Evolutionary conservation across 2,329 filamentous ascomycete species (phyloP).

Genomic region (Fusarium tjaetaba): DNA sequence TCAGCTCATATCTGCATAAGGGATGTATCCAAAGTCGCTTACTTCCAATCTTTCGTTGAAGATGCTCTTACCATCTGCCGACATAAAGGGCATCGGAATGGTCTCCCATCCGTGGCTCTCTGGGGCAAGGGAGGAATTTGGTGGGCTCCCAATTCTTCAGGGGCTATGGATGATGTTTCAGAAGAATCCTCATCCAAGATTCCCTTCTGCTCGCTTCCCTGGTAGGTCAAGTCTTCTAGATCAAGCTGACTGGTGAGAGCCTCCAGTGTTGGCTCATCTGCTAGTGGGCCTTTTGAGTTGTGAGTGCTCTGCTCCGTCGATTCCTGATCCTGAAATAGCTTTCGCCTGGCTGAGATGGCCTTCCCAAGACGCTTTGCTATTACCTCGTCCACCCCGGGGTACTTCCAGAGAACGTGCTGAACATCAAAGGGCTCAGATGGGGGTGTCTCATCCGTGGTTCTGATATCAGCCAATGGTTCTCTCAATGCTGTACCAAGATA

Average conservation of each 20-base stretch:
- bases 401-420: not conserved
- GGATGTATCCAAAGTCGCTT: too few relatives aligned
- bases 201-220: accelerated
- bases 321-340: not conserved
- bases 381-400: not conserved
- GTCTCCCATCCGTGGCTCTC: too few relatives aligned
- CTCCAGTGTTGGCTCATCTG: too few relatives aligned
- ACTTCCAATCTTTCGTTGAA: not conserved
- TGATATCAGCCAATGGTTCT: accelerated
- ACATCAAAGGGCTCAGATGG: not conserved
- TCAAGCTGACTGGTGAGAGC: accelerated
- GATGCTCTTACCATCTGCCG: accelerated
- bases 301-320: not conserved
- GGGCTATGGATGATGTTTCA: too few relatives aligned
- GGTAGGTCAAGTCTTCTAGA: too few relatives aligned
- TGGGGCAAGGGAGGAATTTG: too few relatives aligned
- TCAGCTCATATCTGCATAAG: too few relatives aligned
- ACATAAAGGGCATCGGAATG: too few relatives aligned
- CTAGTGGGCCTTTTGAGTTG: too few relatives aligned
- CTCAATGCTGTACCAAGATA: not conserved
- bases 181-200: accelerated
- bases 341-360: not conserved
- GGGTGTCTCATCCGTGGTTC: not conserved
- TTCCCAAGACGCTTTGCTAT: not conserved
- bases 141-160: accelerated